phyloP scores from a whole-genome alignment of 2,329 filamentous ascomycete species.

The Allantophomopsis lycopodina region DNA sequence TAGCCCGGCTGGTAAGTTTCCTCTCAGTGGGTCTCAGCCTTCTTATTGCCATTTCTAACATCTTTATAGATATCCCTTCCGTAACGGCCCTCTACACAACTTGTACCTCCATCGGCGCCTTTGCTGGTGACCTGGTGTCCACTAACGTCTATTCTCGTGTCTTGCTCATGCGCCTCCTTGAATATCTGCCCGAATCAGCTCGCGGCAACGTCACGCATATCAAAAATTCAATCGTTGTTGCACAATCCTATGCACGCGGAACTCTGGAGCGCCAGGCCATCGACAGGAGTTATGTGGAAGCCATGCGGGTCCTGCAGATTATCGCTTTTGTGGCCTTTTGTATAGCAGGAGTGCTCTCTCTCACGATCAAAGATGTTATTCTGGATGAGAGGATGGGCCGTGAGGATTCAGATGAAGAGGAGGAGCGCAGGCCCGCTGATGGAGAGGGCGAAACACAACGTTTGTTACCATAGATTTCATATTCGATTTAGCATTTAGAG shows the following conservation, averaged over 20 bases:
- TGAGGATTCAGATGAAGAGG: background rate
- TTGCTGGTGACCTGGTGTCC: constrained; percentile 1
- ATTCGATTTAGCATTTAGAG: too few relatives aligned
- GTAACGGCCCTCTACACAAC: constrained; percentile 1
- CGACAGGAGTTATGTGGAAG: background rate
- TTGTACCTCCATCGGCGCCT: constrained; percentile 1
- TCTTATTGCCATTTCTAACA: background rate
- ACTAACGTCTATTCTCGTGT: background rate
- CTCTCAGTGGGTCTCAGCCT: too few relatives aligned
- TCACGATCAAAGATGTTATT: constrained; percentile 1
- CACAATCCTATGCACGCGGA: constrained; percentile 1
- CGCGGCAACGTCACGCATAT: constrained; percentile 1
- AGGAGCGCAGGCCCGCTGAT: background rate
- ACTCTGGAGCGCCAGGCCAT: background rate
- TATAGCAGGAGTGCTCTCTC: background rate
- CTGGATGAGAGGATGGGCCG: background rate
- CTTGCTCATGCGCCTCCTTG: background rate
- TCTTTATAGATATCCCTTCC: constrained; percentile 1
- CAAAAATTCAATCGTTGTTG: constrained; percentile 1
- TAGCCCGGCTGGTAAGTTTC: background rate
- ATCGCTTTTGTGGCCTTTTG: background rate
- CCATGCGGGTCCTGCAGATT: background rate
- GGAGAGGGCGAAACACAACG: too few relatives aligned
- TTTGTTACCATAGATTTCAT: too few relatives aligned
- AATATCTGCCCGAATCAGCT: background rate